These are phyloP conservation scores for Stemphylium beticola DNA, from an alignment of 2,329 filamentous ascomycete genomes.

Conservation along the genomic window DNA sequence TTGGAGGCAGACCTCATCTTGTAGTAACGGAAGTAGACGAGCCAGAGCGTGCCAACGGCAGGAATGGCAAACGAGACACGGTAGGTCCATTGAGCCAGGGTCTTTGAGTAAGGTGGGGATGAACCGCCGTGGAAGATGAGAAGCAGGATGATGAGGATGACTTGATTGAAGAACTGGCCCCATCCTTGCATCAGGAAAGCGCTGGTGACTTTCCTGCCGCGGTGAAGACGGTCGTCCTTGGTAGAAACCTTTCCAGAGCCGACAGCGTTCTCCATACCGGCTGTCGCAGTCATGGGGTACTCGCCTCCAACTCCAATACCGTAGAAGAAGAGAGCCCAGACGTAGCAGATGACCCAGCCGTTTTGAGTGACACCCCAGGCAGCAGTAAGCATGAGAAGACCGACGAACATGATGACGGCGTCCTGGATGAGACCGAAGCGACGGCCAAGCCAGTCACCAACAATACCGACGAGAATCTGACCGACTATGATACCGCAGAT, in stretches of 20 bases:
- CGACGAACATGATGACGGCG: constrained; percentile 90
- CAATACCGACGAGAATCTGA: constrained; percentile 83
- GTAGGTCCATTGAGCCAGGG: constrained; percentile 88
- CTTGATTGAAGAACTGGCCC: constrained; percentile 96
- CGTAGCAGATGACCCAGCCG: constrained; percentile 97
- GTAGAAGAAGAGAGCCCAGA: constrained; percentile 93
- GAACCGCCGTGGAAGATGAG: constrained; percentile 85
- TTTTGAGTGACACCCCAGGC: constrained; percentile 87
- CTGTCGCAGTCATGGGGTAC: constrained; percentile 96
- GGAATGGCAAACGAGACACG: constrained; percentile 91
- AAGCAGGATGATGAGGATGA: constrained; percentile 82
- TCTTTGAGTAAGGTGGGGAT: constrained; percentile 74
- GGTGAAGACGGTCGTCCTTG: constrained; percentile 90
- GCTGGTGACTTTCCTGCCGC: constrained; percentile 92
- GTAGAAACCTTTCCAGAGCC: constrained; percentile 87
- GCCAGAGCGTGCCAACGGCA: constrained; percentile 88
- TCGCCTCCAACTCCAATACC: constrained; percentile 78
- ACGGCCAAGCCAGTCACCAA: constrained; percentile 83
- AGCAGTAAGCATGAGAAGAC: constrained; percentile 88
- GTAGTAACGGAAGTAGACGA: constrained; percentile 93
- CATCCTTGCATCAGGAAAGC: constrained; percentile 99
- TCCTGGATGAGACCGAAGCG: constrained; percentile 97
- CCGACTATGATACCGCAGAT: constrained; percentile 92
- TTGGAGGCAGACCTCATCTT: constrained; percentile 91
- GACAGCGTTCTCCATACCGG: constrained; percentile 89